A percentile compares a stretch with the other conserved stretches of the same genome.
These are phyloP conservation scores for Isochrysis galbana DNA, from an alignment of 78 protist species.

Conservation along the genomic window DNA sequence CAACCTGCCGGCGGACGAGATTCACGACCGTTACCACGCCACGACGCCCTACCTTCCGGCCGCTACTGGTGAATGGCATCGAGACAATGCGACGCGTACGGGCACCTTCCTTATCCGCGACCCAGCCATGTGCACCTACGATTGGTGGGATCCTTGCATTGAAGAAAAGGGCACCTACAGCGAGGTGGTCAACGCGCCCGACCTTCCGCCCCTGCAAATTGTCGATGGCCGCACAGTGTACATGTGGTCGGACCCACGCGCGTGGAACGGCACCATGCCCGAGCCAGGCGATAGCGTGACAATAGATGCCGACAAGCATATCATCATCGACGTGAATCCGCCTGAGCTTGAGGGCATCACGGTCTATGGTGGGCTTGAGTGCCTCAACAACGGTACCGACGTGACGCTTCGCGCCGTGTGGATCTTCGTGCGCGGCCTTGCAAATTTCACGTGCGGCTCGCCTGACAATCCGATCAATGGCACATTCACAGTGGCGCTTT, in stretches of 20 bases:
- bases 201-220: no score
- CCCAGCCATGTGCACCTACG: background rate
- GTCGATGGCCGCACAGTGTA: no score
- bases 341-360: background rate
- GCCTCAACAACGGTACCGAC: background rate
- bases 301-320: background rate
- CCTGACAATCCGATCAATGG: background rate
- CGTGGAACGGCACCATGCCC: background rate
- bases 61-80: background rate
- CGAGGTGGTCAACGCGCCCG: no score
- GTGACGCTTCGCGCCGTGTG: background rate
- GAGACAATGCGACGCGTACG: background rate
- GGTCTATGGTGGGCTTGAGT: background rate
- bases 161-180: no score
- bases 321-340: background rate
- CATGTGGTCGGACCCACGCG: background rate
- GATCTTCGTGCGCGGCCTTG: background rate
- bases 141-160: background rate
- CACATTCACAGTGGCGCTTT: background rate
- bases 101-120: background rate
- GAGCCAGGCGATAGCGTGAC: background rate
- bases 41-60: background rate
- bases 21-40: background rate
- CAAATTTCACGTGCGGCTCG: background rate
- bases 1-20: background rate